Conservation (phyloP, 306 rosid species). For the Rosa multiflora region DNA sequence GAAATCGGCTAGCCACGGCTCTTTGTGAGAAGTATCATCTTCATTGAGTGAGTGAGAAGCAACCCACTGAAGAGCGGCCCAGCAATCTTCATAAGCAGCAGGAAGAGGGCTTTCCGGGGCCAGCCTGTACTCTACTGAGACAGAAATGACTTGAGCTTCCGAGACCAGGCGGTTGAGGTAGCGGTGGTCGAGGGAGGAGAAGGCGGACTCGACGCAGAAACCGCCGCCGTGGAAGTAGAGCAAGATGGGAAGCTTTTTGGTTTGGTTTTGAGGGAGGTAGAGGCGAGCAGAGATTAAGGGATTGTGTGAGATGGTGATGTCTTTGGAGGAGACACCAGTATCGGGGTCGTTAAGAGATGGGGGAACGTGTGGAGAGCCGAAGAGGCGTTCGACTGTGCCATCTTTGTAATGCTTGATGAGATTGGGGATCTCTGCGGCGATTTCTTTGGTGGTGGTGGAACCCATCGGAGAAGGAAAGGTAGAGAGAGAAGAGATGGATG, state of each 20-base stretch:
- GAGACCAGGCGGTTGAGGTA: constrained; percentile 46
- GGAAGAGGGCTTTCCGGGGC: constrained; percentile 50
- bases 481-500: too few species aligned
- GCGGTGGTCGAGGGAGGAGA: constrained; percentile 38
- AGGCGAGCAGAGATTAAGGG: constrained; percentile 48
- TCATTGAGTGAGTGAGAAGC: constrained; percentile 22
- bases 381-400: constrained; percentile 45
- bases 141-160: constrained; percentile 31
- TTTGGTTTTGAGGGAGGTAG: constrained; percentile 34
- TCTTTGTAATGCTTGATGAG: constrained; percentile 40
- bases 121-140: constrained; percentile 53
- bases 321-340: constrained; percentile 53
- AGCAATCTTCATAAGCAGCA: constrained; percentile 35
- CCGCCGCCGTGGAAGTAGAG: constrained; percentile 53
- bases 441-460: constrained; percentile 30
- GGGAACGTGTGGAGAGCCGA: constrained; percentile 31
- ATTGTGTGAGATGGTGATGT: constrained; percentile 35
- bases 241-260: constrained; percentile 38
- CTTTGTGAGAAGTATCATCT: neutral
- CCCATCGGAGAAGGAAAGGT: too few species aligned
- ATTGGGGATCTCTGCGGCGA: constrained; percentile 36
- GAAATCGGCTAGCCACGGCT: constrained; percentile 34
- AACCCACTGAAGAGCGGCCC: constrained; percentile 50
- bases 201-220: constrained; percentile 37
- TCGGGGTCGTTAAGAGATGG: constrained; percentile 32